Base-by-base conservation (phyloP, 2,329 filamentous ascomycete genomes). In the Orbilia brochopaga region DNA sequence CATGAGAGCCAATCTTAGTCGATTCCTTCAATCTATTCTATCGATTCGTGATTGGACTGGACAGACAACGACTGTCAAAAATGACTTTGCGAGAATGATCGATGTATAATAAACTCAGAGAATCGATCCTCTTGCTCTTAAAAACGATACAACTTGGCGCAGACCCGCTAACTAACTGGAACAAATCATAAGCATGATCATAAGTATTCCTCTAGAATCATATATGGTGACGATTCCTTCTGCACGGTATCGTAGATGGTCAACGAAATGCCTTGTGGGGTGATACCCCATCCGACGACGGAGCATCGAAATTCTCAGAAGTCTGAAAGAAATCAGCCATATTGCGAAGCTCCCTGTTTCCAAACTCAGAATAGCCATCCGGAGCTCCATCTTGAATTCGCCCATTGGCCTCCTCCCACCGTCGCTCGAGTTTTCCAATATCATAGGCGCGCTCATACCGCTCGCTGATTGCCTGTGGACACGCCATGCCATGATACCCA, bases 301-400 rank as follows among this genome's bases (percentile, higher is more conserved):
- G n/a, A 1, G 40, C 57, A 21, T 69, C 32, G 40, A 69, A 61
- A 21, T 67, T 51, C 7, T 54, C 56, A 27, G 46, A 15, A 0
- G 57, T 55, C 27, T 57, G 21, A 21, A 69, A 62, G 23, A 51
- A 30, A 7, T 61, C 57, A 1, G 57, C 64, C n/a, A 69, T 44
- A 10, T 21, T 21, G 8, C 37, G 23, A 23, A 67, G 40, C 44
- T 58, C 50, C 7, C 27, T 10, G 8, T 40, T 54, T n/a, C 42
- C 42, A 15, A 44, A 17, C 21, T 27, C 15, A 11, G 21, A 15
- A 0, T 5, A 19, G 30, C 10, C 63, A n/a, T 15, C 23, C 1
- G 19, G 15, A 15, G 23, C 19, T 1, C 52, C 27, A 37, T 1
- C 21, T 23, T 15, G 23, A 2, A 17, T 15, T 17, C 15, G 2